Conservation (phyloP, 2,329 filamentous ascomycete genomes). For the Fusarium temperatum region DNA sequence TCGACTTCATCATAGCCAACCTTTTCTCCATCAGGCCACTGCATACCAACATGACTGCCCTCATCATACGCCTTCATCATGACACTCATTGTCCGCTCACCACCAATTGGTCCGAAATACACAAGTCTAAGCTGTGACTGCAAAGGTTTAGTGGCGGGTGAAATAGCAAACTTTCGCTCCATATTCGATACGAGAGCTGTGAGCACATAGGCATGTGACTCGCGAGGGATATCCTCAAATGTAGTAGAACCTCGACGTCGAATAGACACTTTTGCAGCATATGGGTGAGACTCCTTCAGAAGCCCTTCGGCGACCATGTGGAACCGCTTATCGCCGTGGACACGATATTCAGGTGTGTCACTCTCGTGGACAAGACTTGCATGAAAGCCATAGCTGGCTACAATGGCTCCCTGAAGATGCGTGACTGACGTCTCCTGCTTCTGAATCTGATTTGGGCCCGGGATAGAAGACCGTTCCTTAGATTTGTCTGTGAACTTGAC, state of each 20-base stretch:
- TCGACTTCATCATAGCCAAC: constrained; percentile 79
- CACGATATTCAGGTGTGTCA: constrained; percentile 83
- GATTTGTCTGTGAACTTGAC: constrained; percentile 50
- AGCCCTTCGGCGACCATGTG: constrained; percentile 83
- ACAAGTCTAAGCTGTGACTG: constrained; percentile 77
- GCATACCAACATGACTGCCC: constrained; percentile 64
- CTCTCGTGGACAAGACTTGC: constrained; percentile 89
- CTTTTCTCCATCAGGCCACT: constrained; percentile 62
- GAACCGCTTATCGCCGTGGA: constrained; percentile 81
- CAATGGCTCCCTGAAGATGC: constrained; percentile 77
- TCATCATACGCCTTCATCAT: constrained; percentile 73
- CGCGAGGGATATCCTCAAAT: constrained; percentile 46
- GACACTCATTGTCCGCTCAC: constrained; percentile 76
- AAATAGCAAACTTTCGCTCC: constrained; percentile 84
- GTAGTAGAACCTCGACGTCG: constrained; percentile 19
- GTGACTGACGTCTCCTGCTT: constrained; percentile 48
- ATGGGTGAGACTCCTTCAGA: constrained; percentile 64
- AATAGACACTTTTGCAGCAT: constrained; percentile 55
- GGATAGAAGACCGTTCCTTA: neutral
- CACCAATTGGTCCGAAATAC: constrained; percentile 74
- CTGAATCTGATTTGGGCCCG: constrained; percentile 21
- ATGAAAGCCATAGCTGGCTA: constrained; percentile 91
- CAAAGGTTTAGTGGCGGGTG: constrained; percentile 74
- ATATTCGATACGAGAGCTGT: constrained; percentile 81
- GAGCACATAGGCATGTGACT: constrained; percentile 78